Evolutionary conservation across 305 asterid species (phyloP), one percentile per base, ranked within the genome.

Genomic region (Fraxinus latifolia): DNA sequence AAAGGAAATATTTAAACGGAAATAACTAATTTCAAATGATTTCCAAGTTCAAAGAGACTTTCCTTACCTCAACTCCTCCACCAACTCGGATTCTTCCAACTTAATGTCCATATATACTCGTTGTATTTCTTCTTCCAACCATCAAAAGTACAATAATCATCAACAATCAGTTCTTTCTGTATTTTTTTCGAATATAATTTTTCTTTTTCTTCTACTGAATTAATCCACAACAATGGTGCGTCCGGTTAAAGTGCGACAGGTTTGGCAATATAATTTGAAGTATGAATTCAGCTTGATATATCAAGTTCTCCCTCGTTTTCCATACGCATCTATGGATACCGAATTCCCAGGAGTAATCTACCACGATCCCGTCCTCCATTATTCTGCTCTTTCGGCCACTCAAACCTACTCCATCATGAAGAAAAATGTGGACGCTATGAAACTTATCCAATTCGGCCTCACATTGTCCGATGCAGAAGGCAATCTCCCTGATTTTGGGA

Each of bases 321-420:
- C 67, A 19, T 55, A 55, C 12, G 65, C 21, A 23, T 76, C 79
- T 8, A 44, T 76, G 65, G 79, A 76, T 58, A 76, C 67, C 0
- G 79, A 76, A 76, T 76, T 76, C 37, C 68, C 68, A 2, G 68
- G 79, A 15, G 58, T 21, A 17, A 34, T 76, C 15, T 76, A 12
- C 68, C 42, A 47, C 12, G 15, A 17, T 5, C 17, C 60, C 42
- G 27, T 4, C 1, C 6, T 76, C 36, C 79, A 55, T 19, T 55
- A 55, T 17, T 76, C 68, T 34, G 12, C 36, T 21, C 79, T 44
- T 14, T 27, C 70, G n/a, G 27, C 70, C 27, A 0, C 79, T 8
- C 36, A 23, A 25, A 44, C 32, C 70, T 76, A 76, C 70, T 60
- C 21, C 17, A 8, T 82, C 62, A 84, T 76, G 81, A 82, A 82